A percentile compares a stretch with the other conserved stretches of the same genome.
phyloP scores from a whole-genome alignment of 148 eudicot genomes.

The Limonium bicolor region DNA sequence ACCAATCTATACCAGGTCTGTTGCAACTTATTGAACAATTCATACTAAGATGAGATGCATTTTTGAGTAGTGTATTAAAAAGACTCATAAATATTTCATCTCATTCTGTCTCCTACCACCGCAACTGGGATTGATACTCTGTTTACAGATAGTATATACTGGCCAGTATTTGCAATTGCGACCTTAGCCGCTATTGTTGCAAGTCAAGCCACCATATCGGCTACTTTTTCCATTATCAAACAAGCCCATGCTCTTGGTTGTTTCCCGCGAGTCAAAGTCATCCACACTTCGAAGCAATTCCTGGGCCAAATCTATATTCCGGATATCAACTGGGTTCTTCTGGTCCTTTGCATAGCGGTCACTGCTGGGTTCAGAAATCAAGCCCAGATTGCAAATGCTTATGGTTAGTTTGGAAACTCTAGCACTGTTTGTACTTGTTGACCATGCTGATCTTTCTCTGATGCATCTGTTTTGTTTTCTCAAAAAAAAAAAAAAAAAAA shows the following conservation, averaged over 20 bases:
- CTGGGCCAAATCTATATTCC: slow-evolving; percentile 77
- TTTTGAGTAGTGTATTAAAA: too few relatives aligned
- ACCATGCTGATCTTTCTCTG: neutral
- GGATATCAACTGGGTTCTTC: slow-evolving; percentile 71
- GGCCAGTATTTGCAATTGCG: slow-evolving; percentile 86
- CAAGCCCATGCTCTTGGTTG: slow-evolving; percentile 93
- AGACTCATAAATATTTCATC: too few relatives aligned
- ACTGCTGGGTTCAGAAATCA: slow-evolving; percentile 73
- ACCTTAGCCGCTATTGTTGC: slow-evolving; percentile 92
- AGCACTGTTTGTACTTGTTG: neutral
- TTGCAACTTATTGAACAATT: too few relatives aligned
- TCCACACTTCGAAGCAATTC: slow-evolving; percentile 84
- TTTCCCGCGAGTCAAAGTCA: slow-evolving; percentile 94
- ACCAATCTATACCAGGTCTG: slow-evolving; percentile 91
- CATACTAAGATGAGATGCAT: too few relatives aligned
- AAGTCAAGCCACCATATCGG: slow-evolving; percentile 96
- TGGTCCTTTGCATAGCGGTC: slow-evolving; percentile 66
- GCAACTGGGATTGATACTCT: too few relatives aligned
- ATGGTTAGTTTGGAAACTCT: slow-evolving; percentile 85
- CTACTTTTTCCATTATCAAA: slow-evolving; percentile 90
- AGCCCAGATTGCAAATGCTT: slow-evolving; percentile 78
- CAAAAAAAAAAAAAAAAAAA: neutral
- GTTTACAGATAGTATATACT: slow-evolving; percentile 70
- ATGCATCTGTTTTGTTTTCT: neutral
- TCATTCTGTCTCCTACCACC: too few relatives aligned